Evolutionary conservation across 495 filamentous ascomycete species (phyloP), one percentile per base, ranked within the genome.

Genomic region (Lichina pygmaea): DNA sequence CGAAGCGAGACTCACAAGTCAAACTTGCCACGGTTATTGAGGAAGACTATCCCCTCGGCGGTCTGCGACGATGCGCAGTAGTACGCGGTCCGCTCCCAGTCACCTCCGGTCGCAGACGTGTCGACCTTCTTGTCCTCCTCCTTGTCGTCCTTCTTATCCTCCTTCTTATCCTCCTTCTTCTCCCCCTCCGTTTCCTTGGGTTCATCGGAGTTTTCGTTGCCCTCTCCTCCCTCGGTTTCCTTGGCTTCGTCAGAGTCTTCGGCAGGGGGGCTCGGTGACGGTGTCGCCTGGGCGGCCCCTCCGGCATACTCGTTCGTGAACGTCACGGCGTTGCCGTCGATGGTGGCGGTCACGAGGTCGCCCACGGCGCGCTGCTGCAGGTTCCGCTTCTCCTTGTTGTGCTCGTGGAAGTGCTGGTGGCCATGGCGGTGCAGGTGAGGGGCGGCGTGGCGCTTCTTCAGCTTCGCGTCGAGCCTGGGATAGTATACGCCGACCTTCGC

Each of bases 401-500:
- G 52, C 24, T 46, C 32, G 43, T 63, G 59, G 38, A 54, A 48
- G 42, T 63, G 61, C 12, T 46, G 48, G 44, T 69, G 62, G 33
- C 43, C 58, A 41, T 60, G 60, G 42, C 55, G 55, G 34, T 54
- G 58, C 11, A 47, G 43, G 50, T 63, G 62, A 24, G 24, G 30
- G 52, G 49, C 39, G 53, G 57, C 41, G 48, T 43, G 16, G 50
- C 54, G 46, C 56, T 55, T 44, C 54, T 40, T 48, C 45, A 54
- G 59, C 46, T 61, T 57, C 16, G 40, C 44, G n/a, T 48, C 44
- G n/a, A 30, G 44, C 24, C 53, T 53, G 7, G 68, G 67, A 17
- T 58, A 59, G 54, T 80, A 83, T 24, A 72, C 70, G 6, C 76
- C 78, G 33, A 82, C 55, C 45, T 77, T 61, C 49, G 71, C 68